A percentile compares a stretch with the other conserved stretches of the same genome.
Evolutionary conservation across 495 filamentous ascomycete genomes (phyloP).

Genomic region (Articulospora tetracladia): DNA sequence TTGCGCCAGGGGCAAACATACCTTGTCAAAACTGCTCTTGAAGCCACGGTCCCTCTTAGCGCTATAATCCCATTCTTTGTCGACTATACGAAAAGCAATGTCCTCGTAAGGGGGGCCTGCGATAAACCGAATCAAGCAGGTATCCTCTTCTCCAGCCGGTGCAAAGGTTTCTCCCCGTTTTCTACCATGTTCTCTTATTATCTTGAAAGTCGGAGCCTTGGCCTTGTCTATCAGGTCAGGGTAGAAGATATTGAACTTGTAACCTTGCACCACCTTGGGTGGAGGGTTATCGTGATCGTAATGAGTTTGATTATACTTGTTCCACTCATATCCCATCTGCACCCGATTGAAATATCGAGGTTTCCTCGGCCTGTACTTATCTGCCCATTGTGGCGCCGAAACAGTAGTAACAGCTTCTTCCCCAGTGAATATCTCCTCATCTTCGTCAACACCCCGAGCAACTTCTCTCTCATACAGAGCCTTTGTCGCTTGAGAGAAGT

Average conservation of each 20-base stretch:
- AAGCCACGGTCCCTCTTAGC: constrained; percentile 94
- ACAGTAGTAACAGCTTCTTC: constrained; percentile 75
- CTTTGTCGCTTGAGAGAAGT: constrained; percentile 88
- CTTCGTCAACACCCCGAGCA: constrained; percentile 84
- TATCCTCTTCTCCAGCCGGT: constrained; percentile 96
- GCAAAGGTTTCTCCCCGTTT: constrained; percentile 89
- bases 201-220: constrained; percentile 91
- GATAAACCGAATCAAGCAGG: constrained; percentile 93
- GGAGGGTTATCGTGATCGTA: constrained; percentile 99
- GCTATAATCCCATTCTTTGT: constrained; percentile 99
- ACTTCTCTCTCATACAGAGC: constrained; percentile 91
- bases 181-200: constrained; percentile 86
- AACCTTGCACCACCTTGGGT: constrained; percentile 96
- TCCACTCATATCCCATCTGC: constrained; percentile 99
- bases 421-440: constrained; percentile 92
- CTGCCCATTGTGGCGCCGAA: constrained; percentile 73
- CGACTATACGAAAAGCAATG: constrained; percentile 95
- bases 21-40: constrained; percentile 96
- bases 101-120: constrained; percentile 96
- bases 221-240: constrained; percentile 96
- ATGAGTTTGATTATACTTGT: constrained; percentile 99
- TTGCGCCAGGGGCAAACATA: constrained; percentile 37
- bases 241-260: constrained; percentile 99
- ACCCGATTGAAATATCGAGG: constrained; percentile 97
- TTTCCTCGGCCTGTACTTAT: constrained; percentile 88